phyloP scores from a whole-genome alignment of 2,329 filamentous ascomycete species.

The Fusarium brachygibbosum region DNA sequence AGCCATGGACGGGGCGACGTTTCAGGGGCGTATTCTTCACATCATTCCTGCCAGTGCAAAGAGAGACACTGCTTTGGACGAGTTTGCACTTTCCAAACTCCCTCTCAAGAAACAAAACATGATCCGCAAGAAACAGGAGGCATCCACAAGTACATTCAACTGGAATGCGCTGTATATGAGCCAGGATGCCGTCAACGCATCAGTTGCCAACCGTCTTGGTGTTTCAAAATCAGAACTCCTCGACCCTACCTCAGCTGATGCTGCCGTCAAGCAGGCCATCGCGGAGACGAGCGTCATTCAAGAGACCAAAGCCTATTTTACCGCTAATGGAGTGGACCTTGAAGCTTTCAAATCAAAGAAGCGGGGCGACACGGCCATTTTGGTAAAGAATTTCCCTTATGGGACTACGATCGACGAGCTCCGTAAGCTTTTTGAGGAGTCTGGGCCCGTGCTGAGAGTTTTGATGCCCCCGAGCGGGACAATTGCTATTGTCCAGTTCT shows the following conservation, averaged over 20 bases:
- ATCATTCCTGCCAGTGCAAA: conserved; percentile 88
- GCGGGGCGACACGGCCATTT: conserved; percentile 86
- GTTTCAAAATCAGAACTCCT: conserved; percentile 92
- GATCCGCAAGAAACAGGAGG: conserved; percentile 86
- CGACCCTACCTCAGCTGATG: conserved; percentile 95
- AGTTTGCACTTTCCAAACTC: conserved; percentile 89
- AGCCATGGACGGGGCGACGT: conserved; percentile 83
- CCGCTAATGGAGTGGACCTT: conserved; percentile 87
- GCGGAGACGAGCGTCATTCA: conserved; percentile 97
- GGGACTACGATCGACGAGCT: conserved; percentile 85
- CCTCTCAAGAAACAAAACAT: conserved; percentile 95
- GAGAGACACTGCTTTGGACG: conserved; percentile 84
- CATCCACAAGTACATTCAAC: conserved; percentile 84
- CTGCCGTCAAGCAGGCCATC: conserved; percentile 95
- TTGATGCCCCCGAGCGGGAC: conserved; percentile 94
- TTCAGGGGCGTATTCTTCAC: conserved; percentile 93
- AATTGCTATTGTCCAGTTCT: conserved; percentile 93
- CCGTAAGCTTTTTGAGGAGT: conserved; percentile 84
- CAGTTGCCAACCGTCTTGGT: conserved; percentile 86
- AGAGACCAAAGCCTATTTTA: conserved; percentile 94
- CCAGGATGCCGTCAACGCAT: conserved; percentile 93
- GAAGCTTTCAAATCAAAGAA: conserved; percentile 89
- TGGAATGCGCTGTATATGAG: conserved; percentile 99
- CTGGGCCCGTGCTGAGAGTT: conserved; percentile 83
- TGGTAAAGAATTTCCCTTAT: conserved; percentile 95